Base-by-base conservation (phyloP, 2,329 filamentous ascomycete genomes). In the Raffaelea deltoideospora region DNA sequence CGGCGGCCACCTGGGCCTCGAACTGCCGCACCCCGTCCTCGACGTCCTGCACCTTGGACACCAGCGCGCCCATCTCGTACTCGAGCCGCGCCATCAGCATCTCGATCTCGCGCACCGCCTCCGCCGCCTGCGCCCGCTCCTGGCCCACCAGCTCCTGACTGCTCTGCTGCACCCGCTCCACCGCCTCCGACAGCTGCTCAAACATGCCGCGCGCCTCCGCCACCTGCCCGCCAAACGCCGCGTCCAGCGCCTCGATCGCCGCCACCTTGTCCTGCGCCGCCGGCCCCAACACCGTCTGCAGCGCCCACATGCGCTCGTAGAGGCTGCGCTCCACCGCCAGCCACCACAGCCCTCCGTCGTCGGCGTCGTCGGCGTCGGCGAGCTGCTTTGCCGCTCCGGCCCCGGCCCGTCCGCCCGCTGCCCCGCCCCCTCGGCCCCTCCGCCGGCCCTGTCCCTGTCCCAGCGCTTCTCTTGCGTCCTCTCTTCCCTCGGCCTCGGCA, bases 21-120 rank as follows among this genome's bases (percentile, higher is more conserved):
- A 93, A 92, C 42, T 86, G 79, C 10, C 60, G 61, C 1, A 93
- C 74, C 1, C 81, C 82, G 42, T 85, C 80, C 50, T 94, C 86
- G 9, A 94, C 81, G 50, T 96, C 88, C 48, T 82, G 70, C 10
- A 94, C 79, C 48, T 85, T 85, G 33, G 77, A 75, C 34, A 76
- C 67, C n/a, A 96, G 62, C 14, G 76, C 75, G 41, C 79, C 73
- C 42, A 95, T 78, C 61, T 95, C 88, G 55, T 96, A 96, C 50
- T 96, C 87, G 38, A 96, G 65, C 56, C 87, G 87, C 17, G 85
- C 84, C 3, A 79, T 75, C 28, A 92, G 63, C 18, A 79, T 71
- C 53, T 93, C 86, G 13, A 95, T 66, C 44, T 90, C 82, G 53
- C 79, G 79, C 42, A 86, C 64, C 14, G 69, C 69, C 50, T 90